Base-by-base conservation (phyloP, 2,329 filamentous ascomycete species). In the Cordyceps sp. region DNA sequence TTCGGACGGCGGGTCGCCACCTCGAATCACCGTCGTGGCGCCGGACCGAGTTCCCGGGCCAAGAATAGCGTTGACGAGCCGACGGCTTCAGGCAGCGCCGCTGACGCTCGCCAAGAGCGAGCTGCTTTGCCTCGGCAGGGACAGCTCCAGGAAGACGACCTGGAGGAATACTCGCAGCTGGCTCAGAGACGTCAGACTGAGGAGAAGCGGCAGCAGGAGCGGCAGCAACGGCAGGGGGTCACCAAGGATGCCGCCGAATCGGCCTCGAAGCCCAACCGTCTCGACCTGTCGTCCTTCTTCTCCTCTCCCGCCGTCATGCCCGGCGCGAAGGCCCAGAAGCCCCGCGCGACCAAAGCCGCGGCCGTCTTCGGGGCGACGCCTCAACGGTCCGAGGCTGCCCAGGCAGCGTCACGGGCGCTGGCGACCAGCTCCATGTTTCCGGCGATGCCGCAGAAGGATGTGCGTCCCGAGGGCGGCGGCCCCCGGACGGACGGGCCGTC, bases 231-330 rank as follows among this genome's bases (percentile, higher is more conserved):
- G 24, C 18, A 26, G 10, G 13, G 12, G 24, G 18, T 19, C n/a
- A 14, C 9, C n/a, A 24, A 26, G 44, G 39, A 26, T 36, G 41
- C 40, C 4, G 38, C 44, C 2, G 36, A 42, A 24, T 45, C 45
- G 13, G 43, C 37, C 4, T 41, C 40, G 9, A 52, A 52, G 31
- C 38, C 47, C 6, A 53, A 44, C 24, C 50, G 50, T 16, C 61
- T 65, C 32, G 61, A 71, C 32, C 51, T 73, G 3, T 58, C 64
- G 6, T 55, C 58, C 7, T 73, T 73, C 45, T 73, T 73, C 44
- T 73, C 69, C 0, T 73, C 69, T 3, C 68, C 69, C 1, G 59
- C 61, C 5, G 44, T 48, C 2, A 47, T 60, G 25, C 53, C 54
- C 15, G 50, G 45, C 18, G 47, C 50, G 39, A 29, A 55, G 23